These are phyloP conservation scores for Peterozyma xylosa DNA, from an alignment of 805 yeast species.

Conservation along the genomic window DNA sequence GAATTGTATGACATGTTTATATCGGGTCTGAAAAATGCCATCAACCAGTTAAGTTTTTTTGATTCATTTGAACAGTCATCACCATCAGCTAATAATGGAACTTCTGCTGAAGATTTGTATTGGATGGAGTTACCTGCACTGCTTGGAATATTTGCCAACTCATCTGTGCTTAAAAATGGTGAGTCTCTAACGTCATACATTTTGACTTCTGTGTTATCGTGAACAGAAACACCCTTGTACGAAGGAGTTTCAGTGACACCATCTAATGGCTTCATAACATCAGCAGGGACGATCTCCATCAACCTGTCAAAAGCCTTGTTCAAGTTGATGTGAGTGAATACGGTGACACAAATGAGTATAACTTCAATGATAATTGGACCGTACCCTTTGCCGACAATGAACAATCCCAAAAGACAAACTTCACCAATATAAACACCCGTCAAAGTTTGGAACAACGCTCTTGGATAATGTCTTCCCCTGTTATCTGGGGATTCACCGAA, in stretches of 20 bases:
- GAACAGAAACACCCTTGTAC: conserved; percentile 17
- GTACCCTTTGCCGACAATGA: conserved; percentile 90
- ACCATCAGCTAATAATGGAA: conserved; percentile 71
- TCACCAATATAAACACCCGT: conserved; percentile 87
- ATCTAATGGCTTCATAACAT: conserved; percentile 70
- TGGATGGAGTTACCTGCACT: background rate
- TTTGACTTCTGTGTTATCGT: background rate
- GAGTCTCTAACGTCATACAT: conserved; percentile 4
- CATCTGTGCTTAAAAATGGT: conserved; percentile 14
- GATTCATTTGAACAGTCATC: conserved; percentile 25
- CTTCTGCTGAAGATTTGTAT: conserved; percentile 16
- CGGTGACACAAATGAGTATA: conserved; percentile 56
- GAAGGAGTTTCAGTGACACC: conserved; percentile 63
- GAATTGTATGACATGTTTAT: conserved; percentile 41
- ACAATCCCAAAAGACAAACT: conserved; percentile 77
- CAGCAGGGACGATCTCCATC: conserved; percentile 53
- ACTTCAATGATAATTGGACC: conserved; percentile 82
- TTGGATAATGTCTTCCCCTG: conserved; percentile 79
- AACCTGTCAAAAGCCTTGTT: conserved; percentile 60
- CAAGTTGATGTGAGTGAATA: conserved; percentile 60
- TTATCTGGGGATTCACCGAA: conserved; percentile 60
- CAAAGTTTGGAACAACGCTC: conserved; percentile 82
- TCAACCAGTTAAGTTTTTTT: conserved; percentile 9
- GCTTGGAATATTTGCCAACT: background rate
- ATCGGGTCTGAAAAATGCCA: conserved; percentile 13